Base-by-base conservation (phyloP, 2,329 filamentous ascomycete genomes). In the Hypocreales sp. region DNA sequence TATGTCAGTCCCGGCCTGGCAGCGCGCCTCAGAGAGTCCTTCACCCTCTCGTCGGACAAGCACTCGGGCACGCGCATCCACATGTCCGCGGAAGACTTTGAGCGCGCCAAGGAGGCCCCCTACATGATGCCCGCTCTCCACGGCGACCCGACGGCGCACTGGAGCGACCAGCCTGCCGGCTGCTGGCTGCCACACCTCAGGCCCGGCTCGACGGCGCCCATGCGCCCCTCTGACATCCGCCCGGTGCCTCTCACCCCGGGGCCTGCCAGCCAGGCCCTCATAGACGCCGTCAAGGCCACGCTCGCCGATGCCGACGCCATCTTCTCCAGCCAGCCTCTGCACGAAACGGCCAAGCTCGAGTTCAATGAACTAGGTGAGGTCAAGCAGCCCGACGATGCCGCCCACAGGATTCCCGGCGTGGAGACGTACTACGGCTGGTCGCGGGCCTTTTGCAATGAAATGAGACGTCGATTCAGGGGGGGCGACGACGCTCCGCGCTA, bases 401-500 rank as follows among this genome's bases (percentile, higher is more conserved):
- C 69, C 0, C 74, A 74, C 1, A 69, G 78, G 3, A 53, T 75
- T 2, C 46, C 74, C 6, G 61, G 64, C 6, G 75, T 74, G 2
- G 74, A 81, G 35, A 81, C 79, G 1, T 92, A 92, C 48, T 92
- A 92, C 45, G 84, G 83, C 34, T 92, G 84, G 84, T 87, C 82
- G 5, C 66, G 69, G 21, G 59, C 60, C 1, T 90, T 92, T 39
- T 92, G 81, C 46, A 63, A 81, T 38, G 79, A 78, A 43, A 90
- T 90, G 78, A 82, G 77, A 51, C 55, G 60, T 27, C 59, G 66
- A 20, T 51, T 46, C 16, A 55, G 46, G 24, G 3, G 27, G 28
- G 7, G 16, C 8, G 6, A 9, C 8, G 15, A 13, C 5, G 4
- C 15, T 5, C 14, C 22, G 2, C n/a, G 21, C 9, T 4, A 13